Base-by-base conservation (phyloP, 176 grass and related monocot genomes). In the Puya raimondii region DNA sequence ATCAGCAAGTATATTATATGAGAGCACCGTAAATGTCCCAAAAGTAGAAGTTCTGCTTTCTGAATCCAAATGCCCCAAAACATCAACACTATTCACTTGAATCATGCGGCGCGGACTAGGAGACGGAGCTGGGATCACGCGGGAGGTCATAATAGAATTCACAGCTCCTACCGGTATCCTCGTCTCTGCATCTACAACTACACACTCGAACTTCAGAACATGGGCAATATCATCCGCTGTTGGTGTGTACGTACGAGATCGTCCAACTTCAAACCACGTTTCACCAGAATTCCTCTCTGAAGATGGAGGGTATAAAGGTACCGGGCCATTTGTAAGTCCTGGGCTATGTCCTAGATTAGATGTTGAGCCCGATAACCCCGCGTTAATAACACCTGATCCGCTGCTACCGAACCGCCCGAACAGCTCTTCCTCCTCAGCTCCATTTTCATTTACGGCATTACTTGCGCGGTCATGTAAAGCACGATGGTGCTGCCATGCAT, bases 1-100 rank as follows among this genome's bases (percentile, higher is more conserved):
- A 82, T 99, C 95, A 77, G 90, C 87, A 72, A 99, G 90, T 84
- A 99, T 90, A 81, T 99, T 99, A 76, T 99, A 99, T 50, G 95
- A 99, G 42, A 99, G 83, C 63, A 99, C 85, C 65, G 90, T 82
- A 78, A 99, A 99, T 17, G 87, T 94, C 16, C 87, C 87, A 9
- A 83, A 88, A 58, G 83, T 84, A 65, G 80, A 79, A 81, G 70
- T 86, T 77, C 86, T 84, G 57, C 64, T 80, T 69, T 92, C 89
- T 63, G 86, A 67, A 81, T 87, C 87, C 64, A 92, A 72, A 63
- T 88, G 85, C 70, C 87, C 78, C 73, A 85, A 70, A 73, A 84
- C 72, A 81, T 79, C 89, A 48, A 79, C 77, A 51, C 82, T 82
- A 71, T 85, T 83, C 64, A 99, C 87, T 75, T 80, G 82, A 78